These are phyloP conservation scores for Urochloa ruziziensis DNA, from an alignment of 176 grass and related monocot species.

Conservation along the genomic window DNA sequence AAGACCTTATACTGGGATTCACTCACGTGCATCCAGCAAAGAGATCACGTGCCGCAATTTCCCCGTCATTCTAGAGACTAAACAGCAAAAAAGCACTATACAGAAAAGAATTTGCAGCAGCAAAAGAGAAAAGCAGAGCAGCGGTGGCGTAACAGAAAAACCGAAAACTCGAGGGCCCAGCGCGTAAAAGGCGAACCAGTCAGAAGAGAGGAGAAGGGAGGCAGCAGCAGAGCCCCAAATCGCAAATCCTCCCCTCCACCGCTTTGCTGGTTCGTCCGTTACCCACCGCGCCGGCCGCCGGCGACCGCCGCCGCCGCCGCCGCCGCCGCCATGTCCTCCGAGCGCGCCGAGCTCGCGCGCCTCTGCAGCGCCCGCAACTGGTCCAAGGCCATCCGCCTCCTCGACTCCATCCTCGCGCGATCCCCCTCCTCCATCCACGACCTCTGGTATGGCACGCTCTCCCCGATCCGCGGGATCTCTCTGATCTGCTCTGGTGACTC, in stretches of 20 bases:
- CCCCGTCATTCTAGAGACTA: neutral
- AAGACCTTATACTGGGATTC: too few relatives aligned
- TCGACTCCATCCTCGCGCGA: constrained; percentile 62
- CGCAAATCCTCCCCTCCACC: constrained; percentile 56
- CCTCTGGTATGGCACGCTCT: constrained; percentile 54
- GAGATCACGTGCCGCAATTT: constrained; percentile 1
- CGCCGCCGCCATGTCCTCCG: constrained; percentile 46
- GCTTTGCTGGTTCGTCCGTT: constrained; percentile 19
- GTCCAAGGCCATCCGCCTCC: constrained; percentile 96
- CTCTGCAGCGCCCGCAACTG: constrained; percentile 80
- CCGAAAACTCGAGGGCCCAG: neutral
- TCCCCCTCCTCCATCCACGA: constrained; percentile 90
- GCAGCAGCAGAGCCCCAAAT: constrained; percentile 17
- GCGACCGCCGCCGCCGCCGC: constrained; percentile 14
- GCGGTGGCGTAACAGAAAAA: neutral
- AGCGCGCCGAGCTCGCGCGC: constrained; percentile 77
- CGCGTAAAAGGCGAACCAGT: neutral
- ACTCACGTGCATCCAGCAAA: neutral
- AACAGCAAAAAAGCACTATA: neutral
- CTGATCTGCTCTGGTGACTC: neutral
- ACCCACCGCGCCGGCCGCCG: constrained; percentile 11
- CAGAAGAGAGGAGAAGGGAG: neutral
- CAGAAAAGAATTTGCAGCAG: neutral
- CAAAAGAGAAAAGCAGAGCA: neutral
- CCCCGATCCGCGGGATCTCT: constrained; percentile 31